Evolutionary conservation across 495 filamentous ascomycete species (phyloP), one percentile per base, ranked within the genome.

Genomic region (Glutinoglossum americanum): DNA sequence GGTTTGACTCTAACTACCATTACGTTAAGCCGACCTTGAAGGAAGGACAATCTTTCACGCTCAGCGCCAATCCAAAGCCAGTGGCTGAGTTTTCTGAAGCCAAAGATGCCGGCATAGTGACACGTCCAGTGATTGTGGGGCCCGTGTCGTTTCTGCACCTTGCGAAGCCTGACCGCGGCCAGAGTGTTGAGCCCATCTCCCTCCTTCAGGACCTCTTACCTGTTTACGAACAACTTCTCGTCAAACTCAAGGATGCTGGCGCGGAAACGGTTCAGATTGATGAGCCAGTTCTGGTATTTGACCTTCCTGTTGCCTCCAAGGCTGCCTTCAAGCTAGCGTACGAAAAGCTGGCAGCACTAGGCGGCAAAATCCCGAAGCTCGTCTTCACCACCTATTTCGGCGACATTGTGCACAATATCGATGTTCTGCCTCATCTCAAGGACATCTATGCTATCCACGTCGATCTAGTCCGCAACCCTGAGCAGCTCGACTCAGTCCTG

Each of bases 1-100:
- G 93, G 92, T 98, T 98, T 70, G 92, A 98, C 78, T 94, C 87
- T 63, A 98, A 98, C 83, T 98, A 98, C 81, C 92, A 98, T 79
- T 97, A 97, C 75, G 92, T 97, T 73, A 96, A 96, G 80, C 92
- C 92, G 59, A 95, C 92, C 59, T 79, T 98, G 58, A 85, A 94
- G 72, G 84, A 96, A 73, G 82, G 84, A 77, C 92, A 98, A 80
- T 80, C 77, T 61, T 98, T 97, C 83, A 85, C 85, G 71, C 87
- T 98, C 56, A 72, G 76, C 61, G 68, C 77, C 59, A 79, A 85
- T 71, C 89, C 92, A 68, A 98, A 98, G 81, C 87, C 92, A 64
- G 84, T 98, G 61, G 75, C 71, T 63, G 87, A 98, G 70, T 98
- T 89, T 80, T 73, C 85, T 58, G 92, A 98, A 80, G 92, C 92